Conservation (phyloP, 345 rosid species). For the Populus euphratica region DNA sequence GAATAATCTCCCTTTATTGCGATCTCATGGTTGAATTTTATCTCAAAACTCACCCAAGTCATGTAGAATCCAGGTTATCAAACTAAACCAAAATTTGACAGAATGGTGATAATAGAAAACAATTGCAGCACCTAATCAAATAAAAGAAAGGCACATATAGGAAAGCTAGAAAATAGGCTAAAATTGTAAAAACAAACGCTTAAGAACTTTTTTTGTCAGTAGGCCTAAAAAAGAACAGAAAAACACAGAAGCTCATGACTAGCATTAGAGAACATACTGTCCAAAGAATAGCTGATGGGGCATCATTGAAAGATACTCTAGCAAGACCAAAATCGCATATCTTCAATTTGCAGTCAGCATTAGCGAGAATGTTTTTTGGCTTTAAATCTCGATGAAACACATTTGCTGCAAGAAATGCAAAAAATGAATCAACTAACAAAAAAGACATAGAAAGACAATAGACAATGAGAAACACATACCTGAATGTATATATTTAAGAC, state of each 20-base stretch:
- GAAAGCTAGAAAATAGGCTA: background rate
- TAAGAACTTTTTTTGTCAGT: background rate
- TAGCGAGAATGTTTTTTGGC: slow-evolving; percentile 97
- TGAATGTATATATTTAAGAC: slow-evolving; percentile 85
- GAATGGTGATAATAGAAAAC: background rate
- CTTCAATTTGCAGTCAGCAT: slow-evolving; percentile 97
- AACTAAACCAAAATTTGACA: background rate
- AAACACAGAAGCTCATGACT: background rate
- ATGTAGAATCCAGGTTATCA: background rate
- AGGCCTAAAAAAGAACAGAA: background rate
- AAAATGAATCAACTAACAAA: slow-evolving; percentile 9
- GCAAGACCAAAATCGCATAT: slow-evolving; percentile 99
- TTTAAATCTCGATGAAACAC: slow-evolving; percentile 96
- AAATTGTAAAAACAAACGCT: background rate
- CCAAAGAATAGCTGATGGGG: slow-evolving; percentile 97
- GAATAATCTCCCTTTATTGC: background rate
- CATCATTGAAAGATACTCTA: slow-evolving; percentile 92
- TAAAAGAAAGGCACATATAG: background rate
- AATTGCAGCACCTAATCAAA: background rate
- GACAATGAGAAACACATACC: slow-evolving; percentile 42
- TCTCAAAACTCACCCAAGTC: background rate
- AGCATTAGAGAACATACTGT: slow-evolving; percentile 58
- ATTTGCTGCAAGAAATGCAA: slow-evolving; percentile 56
- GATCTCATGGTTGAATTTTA: background rate
- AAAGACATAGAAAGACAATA: slow-evolving; percentile 6